Evolutionary conservation across 257 asterid genomes (phyloP).

Genomic region (Fraxinus excelsior): DNA sequence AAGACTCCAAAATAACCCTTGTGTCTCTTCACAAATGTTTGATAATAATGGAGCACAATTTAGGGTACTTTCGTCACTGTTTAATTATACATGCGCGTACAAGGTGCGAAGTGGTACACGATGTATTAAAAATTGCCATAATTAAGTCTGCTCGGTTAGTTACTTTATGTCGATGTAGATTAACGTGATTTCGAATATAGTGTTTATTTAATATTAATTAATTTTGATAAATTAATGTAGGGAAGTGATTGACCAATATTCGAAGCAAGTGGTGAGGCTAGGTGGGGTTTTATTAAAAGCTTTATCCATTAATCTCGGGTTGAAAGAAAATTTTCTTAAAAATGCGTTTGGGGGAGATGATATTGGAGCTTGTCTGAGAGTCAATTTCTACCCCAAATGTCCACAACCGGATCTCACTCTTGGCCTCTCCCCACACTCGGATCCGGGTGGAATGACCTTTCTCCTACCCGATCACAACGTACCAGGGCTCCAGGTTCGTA

Average conservation of each 20-base stretch:
- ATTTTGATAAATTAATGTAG: conserved; percentile 31
- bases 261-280: conserved; percentile 57
- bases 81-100: no score
- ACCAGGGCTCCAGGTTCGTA: conserved; percentile 81
- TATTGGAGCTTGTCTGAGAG: conserved; percentile 83
- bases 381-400: conserved; percentile 81
- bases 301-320: conserved; percentile 60
- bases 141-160: no score
- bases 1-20: no score
- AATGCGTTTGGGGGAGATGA: conserved; percentile 74
- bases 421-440: conserved; percentile 84
- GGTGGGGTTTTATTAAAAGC: conserved; percentile 60
- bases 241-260: conserved; percentile 66
- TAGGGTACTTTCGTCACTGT: no score
- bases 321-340: conserved; percentile 50
- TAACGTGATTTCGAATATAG: background rate
- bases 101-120: no score
- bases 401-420: conserved; percentile 81
- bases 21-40: no score
- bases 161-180: no score
- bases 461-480: conserved; percentile 71
- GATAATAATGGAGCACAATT: no score
- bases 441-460: conserved; percentile 87
- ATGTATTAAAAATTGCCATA: no score
- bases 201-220: background rate